Evolutionary conservation across 192 early-diverging fungal species (phyloP).

Genomic region (Podila epigama): DNA sequence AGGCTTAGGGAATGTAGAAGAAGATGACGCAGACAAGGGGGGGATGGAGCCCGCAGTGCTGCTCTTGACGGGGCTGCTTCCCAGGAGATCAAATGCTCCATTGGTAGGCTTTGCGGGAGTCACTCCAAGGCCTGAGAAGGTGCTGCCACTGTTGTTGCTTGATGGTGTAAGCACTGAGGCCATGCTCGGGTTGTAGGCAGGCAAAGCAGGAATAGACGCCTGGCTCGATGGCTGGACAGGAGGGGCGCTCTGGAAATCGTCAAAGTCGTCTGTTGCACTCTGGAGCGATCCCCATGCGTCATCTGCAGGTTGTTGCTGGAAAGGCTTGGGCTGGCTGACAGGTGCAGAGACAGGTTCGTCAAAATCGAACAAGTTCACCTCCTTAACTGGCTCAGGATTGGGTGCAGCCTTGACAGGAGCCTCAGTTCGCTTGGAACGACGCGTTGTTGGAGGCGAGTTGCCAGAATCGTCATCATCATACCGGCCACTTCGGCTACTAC

Average conservation of each 20-base stretch:
- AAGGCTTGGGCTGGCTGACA: conserved; percentile 15
- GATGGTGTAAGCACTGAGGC: conserved; percentile 17
- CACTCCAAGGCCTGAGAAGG: conserved; percentile 4
- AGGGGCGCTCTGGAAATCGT: conserved; percentile 70
- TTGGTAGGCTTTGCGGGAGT: conserved; percentile 9
- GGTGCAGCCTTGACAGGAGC: conserved; percentile 38
- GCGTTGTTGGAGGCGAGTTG: conserved; percentile 30
- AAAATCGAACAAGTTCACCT: conserved; percentile 76
- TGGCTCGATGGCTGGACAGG: conserved; percentile 29
- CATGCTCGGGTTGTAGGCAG: conserved; percentile 30
- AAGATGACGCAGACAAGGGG: conserved; percentile 13
- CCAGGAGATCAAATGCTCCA: conserved; percentile 19
- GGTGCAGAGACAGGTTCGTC: conserved; percentile 54
- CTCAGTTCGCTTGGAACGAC: conserved; percentile 31
- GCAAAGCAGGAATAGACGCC: conserved; percentile 23
- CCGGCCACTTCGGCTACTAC: conserved; percentile 44
- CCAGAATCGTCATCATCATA: conserved; percentile 41
- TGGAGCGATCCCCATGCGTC: conserved; percentile 26
- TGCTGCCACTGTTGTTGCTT: conserved; percentile 24
- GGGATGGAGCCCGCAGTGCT: conserved; percentile 28
- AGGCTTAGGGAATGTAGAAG: conserved; percentile 5
- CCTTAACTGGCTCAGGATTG: conserved; percentile 44
- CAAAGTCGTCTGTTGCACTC: conserved; percentile 64
- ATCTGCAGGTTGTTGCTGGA: conserved; percentile 11
- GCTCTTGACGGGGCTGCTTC: conserved; percentile 29